Evolutionary conservation across 2,329 filamentous ascomycete species (phyloP), one percentile per base, ranked within the genome.

Genomic region (Apiospora sp.): DNA sequence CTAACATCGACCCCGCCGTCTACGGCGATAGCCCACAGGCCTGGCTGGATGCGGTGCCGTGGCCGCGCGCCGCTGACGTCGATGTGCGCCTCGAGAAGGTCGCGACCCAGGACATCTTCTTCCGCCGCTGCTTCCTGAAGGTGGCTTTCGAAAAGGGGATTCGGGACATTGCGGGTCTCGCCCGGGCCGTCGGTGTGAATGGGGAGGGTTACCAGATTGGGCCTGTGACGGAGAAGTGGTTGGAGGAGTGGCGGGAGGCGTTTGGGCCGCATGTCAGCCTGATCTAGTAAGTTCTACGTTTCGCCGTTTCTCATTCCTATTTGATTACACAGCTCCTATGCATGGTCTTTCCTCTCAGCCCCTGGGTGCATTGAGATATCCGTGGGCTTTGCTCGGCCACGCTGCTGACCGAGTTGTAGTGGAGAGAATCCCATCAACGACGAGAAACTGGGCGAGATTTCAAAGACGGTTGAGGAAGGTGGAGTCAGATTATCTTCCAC

Each of bases 191-290:
- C n/a, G 74, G 79, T 71, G 77, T 76, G 14, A 71, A 74, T 22
- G 80, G 80, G 3, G 67, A 74, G 41, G 77, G 74, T 0, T 77
- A 77, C 58, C 74, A 74, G 22, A 43, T 75, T 44, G 61, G 71
- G 58, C 58, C 58, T 34, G 58, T 64, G 2, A 64, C 58, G 19
- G 30, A 41, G 58, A n/a, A 37, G 71, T 80, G 79, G 80, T 67
- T 81, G 68, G 69, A 71, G 4, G 71, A 74, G 69, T 82, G 80
- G 80, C 71, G 68, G 24, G 41, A 48, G 70, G 76, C 73, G 8
- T 82, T 76, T 72, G 80, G 78, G 46, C 79, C 80, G 37, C 80
- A 82, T 74, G 75, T 81, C 37, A 81, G 80, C 71, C 71, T 82
- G 75, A 76, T 81, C 51, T 82, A 82, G 80, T 81, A 71, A 77